Base-by-base conservation (phyloP, 306 rosid species). In the Neltuma alba region DNA sequence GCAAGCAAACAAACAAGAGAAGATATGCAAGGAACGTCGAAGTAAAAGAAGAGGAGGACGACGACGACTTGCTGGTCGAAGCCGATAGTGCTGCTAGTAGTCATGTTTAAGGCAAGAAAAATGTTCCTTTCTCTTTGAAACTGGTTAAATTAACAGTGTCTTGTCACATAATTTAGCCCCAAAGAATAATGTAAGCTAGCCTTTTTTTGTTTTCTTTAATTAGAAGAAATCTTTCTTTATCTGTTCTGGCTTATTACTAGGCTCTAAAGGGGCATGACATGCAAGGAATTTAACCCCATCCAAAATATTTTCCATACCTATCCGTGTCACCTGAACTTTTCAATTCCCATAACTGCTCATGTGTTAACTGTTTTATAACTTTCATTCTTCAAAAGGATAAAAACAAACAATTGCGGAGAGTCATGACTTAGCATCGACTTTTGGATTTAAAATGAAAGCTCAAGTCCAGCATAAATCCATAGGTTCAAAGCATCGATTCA, bases 51-150 rank as follows among this genome's bases (percentile, higher is more conserved):
- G 58, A 79, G 38, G 80, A 85, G 70, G 81, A n/a, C n/a, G n/a
- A 72, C 14, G 69, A 79, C 38, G 82, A 76, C 18, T 57, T 81
- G 60, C 38, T 80, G 71, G 67, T 71, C 37, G 81, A 76, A 52
- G 92, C 90, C n/a, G 85, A 86, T 27, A 92, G 87, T 78, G 92
- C 87, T 78, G 92, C 87, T 77, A 79, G 75, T 6, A 92, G 94
- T 83, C 89, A 87, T 57, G 90, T 84, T 72, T 92, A 61, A 83
- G 83, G 88, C 76, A 79, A 87, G 81, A 66, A 74, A 23, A 37
- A 28, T 3, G 61, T 60, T 61, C 52, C 6, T 15, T 37, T 50
- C 33, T 50, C 25, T 76, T 30, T 36, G 63, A 21, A 64, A 6
- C 4, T 7, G 58, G 48, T 50, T 48, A 37, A 70, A 42, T 70